phyloP scores from a whole-genome alignment of 768 basidiomycete genomes.

The Hygrophoropsis aurantiaca region DNA sequence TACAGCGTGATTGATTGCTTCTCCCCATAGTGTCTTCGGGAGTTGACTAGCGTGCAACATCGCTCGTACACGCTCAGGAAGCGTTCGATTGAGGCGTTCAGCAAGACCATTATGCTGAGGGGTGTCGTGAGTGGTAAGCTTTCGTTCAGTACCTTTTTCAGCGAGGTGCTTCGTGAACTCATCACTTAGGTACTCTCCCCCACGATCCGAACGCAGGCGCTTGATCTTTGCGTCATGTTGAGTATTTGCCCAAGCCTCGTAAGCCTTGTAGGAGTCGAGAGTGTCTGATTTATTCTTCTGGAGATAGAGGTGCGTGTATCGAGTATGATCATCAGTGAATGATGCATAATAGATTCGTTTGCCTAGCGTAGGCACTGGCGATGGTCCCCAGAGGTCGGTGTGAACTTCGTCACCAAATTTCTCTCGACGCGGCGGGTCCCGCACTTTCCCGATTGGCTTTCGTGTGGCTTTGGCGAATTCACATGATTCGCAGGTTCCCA shows the following conservation, averaged over 20 bases:
- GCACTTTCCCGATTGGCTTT: constrained; percentile 7
- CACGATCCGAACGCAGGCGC: constrained; percentile 7
- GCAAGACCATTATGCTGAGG: constrained; percentile 28
- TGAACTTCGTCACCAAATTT: constrained; percentile 12
- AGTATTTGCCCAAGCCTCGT: constrained; percentile 5
- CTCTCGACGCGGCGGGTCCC: background rate
- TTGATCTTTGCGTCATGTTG: background rate
- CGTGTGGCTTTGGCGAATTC: constrained; percentile 7
- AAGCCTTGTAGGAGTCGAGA: constrained; percentile 7
- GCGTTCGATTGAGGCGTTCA: constrained; percentile 19
- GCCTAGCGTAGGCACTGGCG: constrained; percentile 13
- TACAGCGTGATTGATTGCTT: constrained; percentile 14
- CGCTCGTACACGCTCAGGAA: constrained; percentile 12
- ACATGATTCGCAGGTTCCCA: constrained; percentile 11
- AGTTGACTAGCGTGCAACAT: constrained; percentile 16
- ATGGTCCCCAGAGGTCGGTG: constrained; percentile 27
- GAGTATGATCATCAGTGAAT: constrained; percentile 16
- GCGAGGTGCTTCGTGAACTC: constrained; percentile 1
- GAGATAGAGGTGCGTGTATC: background rate
- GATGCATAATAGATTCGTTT: constrained; percentile 23
- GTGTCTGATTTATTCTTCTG: constrained; percentile 6
- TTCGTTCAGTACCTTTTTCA: background rate
- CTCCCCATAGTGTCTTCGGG: constrained; percentile 19
- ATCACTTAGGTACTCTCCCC: constrained; percentile 7
- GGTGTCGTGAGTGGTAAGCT: constrained; percentile 10